Evolutionary conservation across 2,329 filamentous ascomycete species (phyloP).

Genomic region (Fusarium neocosmosporiellum): DNA sequence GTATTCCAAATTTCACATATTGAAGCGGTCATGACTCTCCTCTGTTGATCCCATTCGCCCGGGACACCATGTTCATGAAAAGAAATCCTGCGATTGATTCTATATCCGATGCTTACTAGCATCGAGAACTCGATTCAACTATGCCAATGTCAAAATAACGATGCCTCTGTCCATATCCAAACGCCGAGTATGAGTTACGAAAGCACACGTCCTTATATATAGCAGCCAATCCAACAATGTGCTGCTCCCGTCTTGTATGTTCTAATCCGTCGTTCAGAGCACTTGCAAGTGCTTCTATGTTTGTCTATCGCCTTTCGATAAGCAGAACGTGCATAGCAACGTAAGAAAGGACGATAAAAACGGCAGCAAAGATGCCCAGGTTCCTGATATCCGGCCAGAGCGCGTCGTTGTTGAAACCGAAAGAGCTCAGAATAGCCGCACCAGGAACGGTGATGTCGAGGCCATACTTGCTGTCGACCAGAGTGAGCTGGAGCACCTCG

Average conservation of each 20-base stretch:
- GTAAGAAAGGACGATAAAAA: conserved; percentile 91
- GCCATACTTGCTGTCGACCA: conserved; percentile 95
- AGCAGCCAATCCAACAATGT: not conserved
- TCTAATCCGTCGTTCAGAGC: conserved; percentile 7
- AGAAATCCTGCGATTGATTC: not conserved
- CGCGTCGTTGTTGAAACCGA: conserved; percentile 90
- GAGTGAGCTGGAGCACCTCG: conserved; percentile 88
- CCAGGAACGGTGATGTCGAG: conserved; percentile 97
- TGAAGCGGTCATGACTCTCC: conserved; percentile 4
- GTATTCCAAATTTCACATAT: conserved; percentile 36
- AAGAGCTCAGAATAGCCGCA: conserved; percentile 91
- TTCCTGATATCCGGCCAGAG: conserved; percentile 88
- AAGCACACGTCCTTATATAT: not conserved
- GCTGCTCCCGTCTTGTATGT: not conserved
- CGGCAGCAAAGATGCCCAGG: conserved; percentile 81
- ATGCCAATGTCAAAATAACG: conserved; percentile 2
- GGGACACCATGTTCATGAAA: not conserved
- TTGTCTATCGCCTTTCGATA: conserved; percentile 76
- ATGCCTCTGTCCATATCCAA: conserved; percentile 10
- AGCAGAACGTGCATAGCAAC: conserved; percentile 92
- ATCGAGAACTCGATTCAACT: conserved; percentile 5
- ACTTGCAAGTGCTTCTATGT: conserved; percentile 7
- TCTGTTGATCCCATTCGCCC: not conserved
- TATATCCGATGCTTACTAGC: not conserved
- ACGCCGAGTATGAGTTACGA: conserved; percentile 23